Percentiles rank a stretch among this genome's conserved stretches.
Evolutionary conservation across 768 basidiomycete species (phyloP).

Genomic region (Leucosporidium yakuticum): DNA sequence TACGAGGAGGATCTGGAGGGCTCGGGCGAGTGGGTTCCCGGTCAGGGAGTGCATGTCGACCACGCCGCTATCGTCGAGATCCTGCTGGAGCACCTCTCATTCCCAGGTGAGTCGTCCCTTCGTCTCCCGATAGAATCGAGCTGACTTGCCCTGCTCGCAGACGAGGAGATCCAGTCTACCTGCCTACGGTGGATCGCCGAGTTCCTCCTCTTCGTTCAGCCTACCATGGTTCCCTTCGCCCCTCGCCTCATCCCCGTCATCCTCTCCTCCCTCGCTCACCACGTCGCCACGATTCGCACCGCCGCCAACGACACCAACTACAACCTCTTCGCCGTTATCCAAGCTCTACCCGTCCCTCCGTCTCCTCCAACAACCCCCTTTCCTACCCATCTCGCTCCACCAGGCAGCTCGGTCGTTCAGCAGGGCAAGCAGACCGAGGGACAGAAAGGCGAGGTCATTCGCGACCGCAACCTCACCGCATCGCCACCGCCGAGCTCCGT

Average conservation of each 20-base stretch:
- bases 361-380: not conserved
- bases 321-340: constrained; percentile 74
- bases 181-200: constrained; percentile 90
- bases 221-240: constrained; percentile 90
- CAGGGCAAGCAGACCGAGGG: not conserved
- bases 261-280: constrained; percentile 88
- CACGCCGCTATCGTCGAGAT: constrained; percentile 90
- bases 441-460: not conserved
- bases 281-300: constrained; percentile 77
- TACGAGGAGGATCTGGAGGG: constrained; percentile 44
- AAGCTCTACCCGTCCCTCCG: constrained; percentile 59
- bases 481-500: constrained; percentile 14
- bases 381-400: constrained; percentile 2
- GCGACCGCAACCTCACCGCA: constrained; percentile 15
- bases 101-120: constrained; percentile 57
- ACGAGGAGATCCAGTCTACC: constrained; percentile 90
- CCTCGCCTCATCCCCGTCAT: constrained; percentile 88
- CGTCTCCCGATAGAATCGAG: not conserved
- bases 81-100: constrained; percentile 73
- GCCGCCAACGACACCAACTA: constrained; percentile 83
- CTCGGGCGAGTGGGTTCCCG: constrained; percentile 69
- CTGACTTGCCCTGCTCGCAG: constrained; percentile 45
- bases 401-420: not conserved
- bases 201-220: constrained; percentile 76
- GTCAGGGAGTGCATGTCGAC: constrained; percentile 86